Conservation (phyloP, 495 filamentous ascomycete species). For the Penicillium atrosanguineum region DNA sequence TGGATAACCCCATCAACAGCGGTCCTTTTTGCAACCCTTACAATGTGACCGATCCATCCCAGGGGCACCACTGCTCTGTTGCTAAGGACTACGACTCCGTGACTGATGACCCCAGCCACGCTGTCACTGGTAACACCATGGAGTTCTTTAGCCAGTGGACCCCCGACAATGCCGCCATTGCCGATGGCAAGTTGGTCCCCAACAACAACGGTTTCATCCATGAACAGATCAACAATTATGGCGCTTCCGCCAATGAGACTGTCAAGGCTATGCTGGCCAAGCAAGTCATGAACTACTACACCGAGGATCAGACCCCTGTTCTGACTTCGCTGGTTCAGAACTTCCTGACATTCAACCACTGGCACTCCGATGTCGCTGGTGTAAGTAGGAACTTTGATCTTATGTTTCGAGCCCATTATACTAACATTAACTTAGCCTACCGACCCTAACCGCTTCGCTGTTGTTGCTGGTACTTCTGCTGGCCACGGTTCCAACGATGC, state of each 20-base stretch:
- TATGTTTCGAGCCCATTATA: too few species aligned
- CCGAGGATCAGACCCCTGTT: conserved; percentile 45
- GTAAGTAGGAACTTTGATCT: conserved; percentile 23
- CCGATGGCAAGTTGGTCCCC: conserved; percentile 24
- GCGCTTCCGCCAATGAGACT: conserved; percentile 27
- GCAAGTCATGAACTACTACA: conserved; percentile 51
- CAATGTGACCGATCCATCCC: conserved; percentile 35
- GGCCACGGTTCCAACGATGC: conserved; percentile 50
- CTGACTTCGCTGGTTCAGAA: conserved; percentile 44
- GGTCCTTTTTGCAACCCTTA: conserved; percentile 42
- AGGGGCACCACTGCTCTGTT: conserved; percentile 33
- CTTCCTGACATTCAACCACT: conserved; percentile 49
- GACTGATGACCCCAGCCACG: conserved; percentile 49
- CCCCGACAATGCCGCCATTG: conserved; percentile 38
- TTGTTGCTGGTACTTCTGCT: conserved; percentile 43
- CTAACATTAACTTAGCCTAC: conserved; percentile 28
- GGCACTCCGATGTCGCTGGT: conserved; percentile 48
- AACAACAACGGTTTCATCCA: conserved; percentile 45
- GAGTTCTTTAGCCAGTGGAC: conserved; percentile 44
- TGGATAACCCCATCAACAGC: conserved; percentile 43
- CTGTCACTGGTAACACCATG: conserved; percentile 48
- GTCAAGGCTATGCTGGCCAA: conserved; percentile 16
- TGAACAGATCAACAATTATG: conserved; percentile 40
- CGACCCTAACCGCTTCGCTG: conserved; percentile 46
- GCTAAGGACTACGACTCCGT: conserved; percentile 41